Conservation (phyloP, 2,329 filamentous ascomycete species). For the Ceratocystis lukuohia region DNA sequence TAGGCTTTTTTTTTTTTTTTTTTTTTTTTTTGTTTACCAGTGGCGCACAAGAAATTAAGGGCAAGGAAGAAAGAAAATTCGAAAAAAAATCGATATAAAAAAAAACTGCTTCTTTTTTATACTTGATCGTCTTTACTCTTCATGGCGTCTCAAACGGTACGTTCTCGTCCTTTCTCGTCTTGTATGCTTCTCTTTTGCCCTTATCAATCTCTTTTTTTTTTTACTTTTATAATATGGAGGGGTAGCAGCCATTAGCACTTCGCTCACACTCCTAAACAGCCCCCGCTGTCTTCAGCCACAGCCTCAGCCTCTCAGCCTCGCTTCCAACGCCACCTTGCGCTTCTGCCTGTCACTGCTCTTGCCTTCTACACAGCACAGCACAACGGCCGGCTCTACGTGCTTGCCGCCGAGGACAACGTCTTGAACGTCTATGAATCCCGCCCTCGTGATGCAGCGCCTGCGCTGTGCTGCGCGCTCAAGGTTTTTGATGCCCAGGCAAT, state of each 20-base stretch:
- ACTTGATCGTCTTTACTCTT: not conserved
- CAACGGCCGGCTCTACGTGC: conserved; percentile 30
- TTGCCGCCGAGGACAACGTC: conserved; percentile 48
- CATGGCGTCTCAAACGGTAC: conserved; percentile 8
- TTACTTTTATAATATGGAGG: conserved; percentile 5
- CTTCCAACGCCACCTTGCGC: conserved; percentile 18
- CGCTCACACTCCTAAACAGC: not conserved
- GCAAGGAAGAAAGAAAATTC: too few relatives aligned
- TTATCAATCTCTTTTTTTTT: conserved; percentile 10
- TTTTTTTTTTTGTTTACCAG: not conserved
- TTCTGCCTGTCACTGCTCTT: conserved; percentile 46
- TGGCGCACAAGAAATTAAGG: too few relatives aligned
- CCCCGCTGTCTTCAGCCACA: not conserved
- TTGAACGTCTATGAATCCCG: conserved; percentile 40
- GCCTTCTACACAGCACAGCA: conserved; percentile 33
- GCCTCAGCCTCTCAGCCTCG: not conserved
- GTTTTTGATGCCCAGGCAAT: conserved; percentile 58
- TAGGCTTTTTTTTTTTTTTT: not conserved
- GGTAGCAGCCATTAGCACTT: not conserved
- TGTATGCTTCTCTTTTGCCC: conserved; percentile 13
- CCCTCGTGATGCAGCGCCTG: conserved; percentile 23
- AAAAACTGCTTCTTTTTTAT: not conserved
- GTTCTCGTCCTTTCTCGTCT: conserved; percentile 10
- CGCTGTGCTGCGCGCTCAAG: conserved; percentile 30
- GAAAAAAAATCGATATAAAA: too few relatives aligned